These are phyloP conservation scores for Podaxis pistillaris DNA, from an alignment of 768 basidiomycete genomes.

Conservation along the genomic window DNA sequence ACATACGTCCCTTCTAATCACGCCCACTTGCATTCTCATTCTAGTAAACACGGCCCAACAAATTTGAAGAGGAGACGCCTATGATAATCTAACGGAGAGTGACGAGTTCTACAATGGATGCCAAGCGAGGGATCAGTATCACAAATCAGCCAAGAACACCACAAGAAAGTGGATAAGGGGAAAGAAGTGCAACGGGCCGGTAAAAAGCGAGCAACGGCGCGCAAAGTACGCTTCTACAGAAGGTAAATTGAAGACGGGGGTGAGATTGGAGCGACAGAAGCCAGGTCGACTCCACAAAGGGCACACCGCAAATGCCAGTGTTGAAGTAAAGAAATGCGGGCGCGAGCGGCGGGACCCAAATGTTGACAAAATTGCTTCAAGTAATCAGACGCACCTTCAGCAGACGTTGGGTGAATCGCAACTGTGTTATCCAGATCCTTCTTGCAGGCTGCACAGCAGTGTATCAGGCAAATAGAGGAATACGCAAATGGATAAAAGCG, in stretches of 20 bases:
- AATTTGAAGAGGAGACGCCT: neutral
- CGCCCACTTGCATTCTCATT: neutral
- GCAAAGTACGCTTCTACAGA: neutral
- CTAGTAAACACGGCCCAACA: neutral
- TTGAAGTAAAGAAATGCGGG: neutral
- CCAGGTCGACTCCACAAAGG: neutral
- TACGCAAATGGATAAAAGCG: neutral
- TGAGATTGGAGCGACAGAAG: neutral
- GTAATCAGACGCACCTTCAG: constrained; percentile 58
- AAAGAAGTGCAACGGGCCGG: neutral
- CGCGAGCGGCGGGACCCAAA: neutral
- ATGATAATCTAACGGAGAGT: constrained; percentile 30
- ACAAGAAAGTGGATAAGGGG: neutral
- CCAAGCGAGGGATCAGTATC: constrained; percentile 6
- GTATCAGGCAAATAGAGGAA: constrained; percentile 7
- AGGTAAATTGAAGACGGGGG: neutral
- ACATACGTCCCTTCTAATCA: neutral
- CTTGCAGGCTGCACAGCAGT: constrained; percentile 55
- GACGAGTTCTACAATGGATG: constrained; percentile 26
- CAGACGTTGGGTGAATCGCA: constrained; percentile 89
- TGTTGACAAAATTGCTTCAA: neutral
- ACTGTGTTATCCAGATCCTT: constrained; percentile 84
- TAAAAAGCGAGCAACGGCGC: neutral
- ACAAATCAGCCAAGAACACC: neutral
- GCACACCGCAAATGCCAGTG: neutral